Evolutionary conservation across 495 filamentous ascomycete species (phyloP).

Genomic region (Aspergillus steynii): DNA sequence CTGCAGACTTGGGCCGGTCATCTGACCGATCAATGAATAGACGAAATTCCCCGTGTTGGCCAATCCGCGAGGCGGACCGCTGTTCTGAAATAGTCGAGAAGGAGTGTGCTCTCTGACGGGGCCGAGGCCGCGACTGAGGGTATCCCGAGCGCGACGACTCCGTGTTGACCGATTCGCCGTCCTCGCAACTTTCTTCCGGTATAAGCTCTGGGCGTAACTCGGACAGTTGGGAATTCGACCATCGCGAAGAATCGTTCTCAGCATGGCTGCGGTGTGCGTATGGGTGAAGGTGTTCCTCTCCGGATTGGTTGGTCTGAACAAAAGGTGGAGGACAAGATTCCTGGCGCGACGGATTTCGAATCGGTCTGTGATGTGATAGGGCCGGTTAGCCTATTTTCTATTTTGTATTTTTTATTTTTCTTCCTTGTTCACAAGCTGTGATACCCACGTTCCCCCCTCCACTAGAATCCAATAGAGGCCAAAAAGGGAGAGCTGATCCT

Average conservation of each 20-base stretch:
- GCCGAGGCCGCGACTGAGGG: slow-evolving; percentile 23
- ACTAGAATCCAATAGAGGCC: neutral
- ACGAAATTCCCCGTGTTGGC: slow-evolving; percentile 64
- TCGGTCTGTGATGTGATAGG: slow-evolving; percentile 43
- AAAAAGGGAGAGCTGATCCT: slow-evolving; percentile 34
- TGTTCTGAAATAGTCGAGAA: slow-evolving; percentile 63
- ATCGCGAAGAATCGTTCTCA: slow-evolving; percentile 37
- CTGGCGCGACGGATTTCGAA: slow-evolving; percentile 45
- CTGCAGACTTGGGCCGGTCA: slow-evolving; percentile 66
- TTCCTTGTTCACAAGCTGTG: slow-evolving; percentile 4
- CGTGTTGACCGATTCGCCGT: slow-evolving; percentile 30
- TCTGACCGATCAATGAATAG: slow-evolving; percentile 81
- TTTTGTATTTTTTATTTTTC: neutral
- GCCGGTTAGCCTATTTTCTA: slow-evolving; percentile 23
- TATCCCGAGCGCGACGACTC: slow-evolving; percentile 30
- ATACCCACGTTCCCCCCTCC: slow-evolving; percentile 2
- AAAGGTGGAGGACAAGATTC: slow-evolving; percentile 33
- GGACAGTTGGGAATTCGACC: slow-evolving; percentile 51
- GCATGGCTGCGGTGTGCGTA: slow-evolving; percentile 19
- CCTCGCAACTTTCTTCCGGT: slow-evolving; percentile 28
- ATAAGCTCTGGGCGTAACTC: slow-evolving; percentile 39
- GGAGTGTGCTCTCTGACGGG: slow-evolving; percentile 58
- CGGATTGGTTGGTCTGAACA: slow-evolving; percentile 31
- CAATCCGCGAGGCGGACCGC: slow-evolving; percentile 32
- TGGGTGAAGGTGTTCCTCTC: slow-evolving; percentile 36